Conservation (phyloP, 208 protist species). For the Leishmania turanica region DNA sequence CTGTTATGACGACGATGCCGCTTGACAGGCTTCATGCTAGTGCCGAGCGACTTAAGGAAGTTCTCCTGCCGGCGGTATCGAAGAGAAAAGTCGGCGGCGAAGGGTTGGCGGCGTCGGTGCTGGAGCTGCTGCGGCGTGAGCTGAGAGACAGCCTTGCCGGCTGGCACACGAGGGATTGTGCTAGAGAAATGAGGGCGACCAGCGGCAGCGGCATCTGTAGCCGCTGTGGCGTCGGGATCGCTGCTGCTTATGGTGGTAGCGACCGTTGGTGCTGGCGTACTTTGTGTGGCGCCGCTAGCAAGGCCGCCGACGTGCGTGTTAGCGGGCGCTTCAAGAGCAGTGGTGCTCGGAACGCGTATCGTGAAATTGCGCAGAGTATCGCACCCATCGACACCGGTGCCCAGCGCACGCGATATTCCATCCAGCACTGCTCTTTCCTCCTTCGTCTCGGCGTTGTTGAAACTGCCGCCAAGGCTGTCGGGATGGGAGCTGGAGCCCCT, state of each 20-base stretch:
- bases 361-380: neutral
- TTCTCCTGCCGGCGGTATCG: slow-evolving; percentile 28
- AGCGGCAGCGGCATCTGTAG: neutral
- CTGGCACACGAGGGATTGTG: neutral
- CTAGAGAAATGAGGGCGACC: neutral
- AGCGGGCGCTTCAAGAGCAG: neutral
- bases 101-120: slow-evolving; percentile 16
- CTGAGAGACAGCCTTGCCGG: neutral
- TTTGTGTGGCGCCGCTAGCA: neutral
- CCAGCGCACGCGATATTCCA: neutral
- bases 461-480: neutral
- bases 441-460: neutral
- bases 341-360: neutral
- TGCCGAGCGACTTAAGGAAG: slow-evolving; percentile 29
- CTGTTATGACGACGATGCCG: slow-evolving; percentile 23
- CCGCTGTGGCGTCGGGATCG: neutral
- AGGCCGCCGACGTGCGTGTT: neutral
- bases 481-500: neutral
- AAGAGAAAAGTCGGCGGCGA: slow-evolving; percentile 21
- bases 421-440: neutral
- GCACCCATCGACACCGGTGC: neutral
- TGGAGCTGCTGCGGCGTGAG: slow-evolving; percentile 18
- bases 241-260: neutral
- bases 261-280: neutral
- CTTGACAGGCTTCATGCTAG: slow-evolving; percentile 21